Conservation (phyloP, 1,139 yeast genomes). For the Protomyces gravidus region DNA sequence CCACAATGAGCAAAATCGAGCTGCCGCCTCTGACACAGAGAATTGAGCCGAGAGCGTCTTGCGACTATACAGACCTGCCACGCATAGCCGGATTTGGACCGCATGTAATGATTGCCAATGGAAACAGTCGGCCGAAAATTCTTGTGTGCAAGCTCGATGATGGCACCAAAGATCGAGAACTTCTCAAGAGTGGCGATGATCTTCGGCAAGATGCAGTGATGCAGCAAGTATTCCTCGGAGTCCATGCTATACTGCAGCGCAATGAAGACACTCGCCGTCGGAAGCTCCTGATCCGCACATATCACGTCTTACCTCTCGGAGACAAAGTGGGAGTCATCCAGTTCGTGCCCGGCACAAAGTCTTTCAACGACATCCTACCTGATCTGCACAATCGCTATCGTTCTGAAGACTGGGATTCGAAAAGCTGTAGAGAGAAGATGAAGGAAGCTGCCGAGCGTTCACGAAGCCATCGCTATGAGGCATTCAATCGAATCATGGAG, state of each 20-base stretch:
- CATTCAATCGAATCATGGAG: constrained; percentile 50
- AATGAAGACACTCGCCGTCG: constrained; percentile 58
- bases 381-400: constrained; percentile 52
- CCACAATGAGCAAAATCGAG: constrained; percentile 43
- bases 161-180: constrained; percentile 23
- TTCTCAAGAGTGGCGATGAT: constrained; percentile 63
- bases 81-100: constrained; percentile 48
- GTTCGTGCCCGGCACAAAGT: constrained; percentile 72
- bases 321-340: constrained; percentile 85
- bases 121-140: constrained; percentile 55
- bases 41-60: constrained; percentile 46
- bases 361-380: constrained; percentile 58
- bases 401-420: constrained; percentile 48
- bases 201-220: constrained; percentile 91
- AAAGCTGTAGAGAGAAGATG: constrained; percentile 65
- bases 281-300: constrained; percentile 65
- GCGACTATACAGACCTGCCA: constrained; percentile 52
- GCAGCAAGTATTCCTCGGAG: constrained; percentile 94
- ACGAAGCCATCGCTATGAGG: constrained; percentile 48
- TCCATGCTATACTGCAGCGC: constrained; percentile 59
- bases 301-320: constrained; percentile 85
- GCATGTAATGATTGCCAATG: constrained; percentile 60
- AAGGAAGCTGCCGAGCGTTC: constrained; percentile 52
- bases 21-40: constrained; percentile 69
- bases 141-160: constrained; percentile 23